Percentiles rank a stretch among this genome's conserved stretches.
Evolutionary conservation across 177 flowering plant species (phyloP).

Genomic region (Vitis hybrid): DNA sequence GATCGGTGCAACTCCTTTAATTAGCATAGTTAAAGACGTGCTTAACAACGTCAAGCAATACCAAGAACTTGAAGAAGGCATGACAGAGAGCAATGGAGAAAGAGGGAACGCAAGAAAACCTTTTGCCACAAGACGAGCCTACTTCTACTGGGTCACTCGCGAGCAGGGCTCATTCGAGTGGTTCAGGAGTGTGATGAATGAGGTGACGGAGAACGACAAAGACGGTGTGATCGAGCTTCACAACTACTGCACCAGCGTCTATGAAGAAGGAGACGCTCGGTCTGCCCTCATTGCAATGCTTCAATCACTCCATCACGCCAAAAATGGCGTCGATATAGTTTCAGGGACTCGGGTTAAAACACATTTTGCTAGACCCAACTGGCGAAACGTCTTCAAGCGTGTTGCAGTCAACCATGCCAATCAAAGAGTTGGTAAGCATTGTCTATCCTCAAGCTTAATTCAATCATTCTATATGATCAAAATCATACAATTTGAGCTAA

Average conservation of each 20-base stretch:
- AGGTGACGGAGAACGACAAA: slow-evolving; percentile 45
- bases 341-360: slow-evolving; percentile 58
- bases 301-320: slow-evolving; percentile 55
- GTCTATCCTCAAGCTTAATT: no score
- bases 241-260: slow-evolving; percentile 63
- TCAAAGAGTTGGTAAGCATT: slow-evolving; percentile 47
- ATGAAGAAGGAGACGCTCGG: slow-evolving; percentile 66
- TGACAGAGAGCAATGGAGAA: not conserved
- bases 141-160: slow-evolving; percentile 63
- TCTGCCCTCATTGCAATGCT: slow-evolving; percentile 62
- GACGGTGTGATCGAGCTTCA: slow-evolving; percentile 51
- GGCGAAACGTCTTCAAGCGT: slow-evolving; percentile 54
- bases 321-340: slow-evolving; percentile 55
- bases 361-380: slow-evolving; percentile 63
- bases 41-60: slow-evolving; percentile 43
- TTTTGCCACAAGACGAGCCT: slow-evolving; percentile 37
- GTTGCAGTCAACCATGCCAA: slow-evolving; percentile 45
- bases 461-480: no score
- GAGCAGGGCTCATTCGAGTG: slow-evolving; percentile 67
- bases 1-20: slow-evolving; percentile 55
- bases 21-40: slow-evolving; percentile 52
- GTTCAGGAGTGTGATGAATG: slow-evolving; percentile 56
- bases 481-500: no score
- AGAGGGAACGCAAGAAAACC: not conserved
- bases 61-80: slow-evolving; percentile 32